Base-by-base conservation (phyloP, 352 stramenopile genomes). In the Phytophthora uliginosa region DNA sequence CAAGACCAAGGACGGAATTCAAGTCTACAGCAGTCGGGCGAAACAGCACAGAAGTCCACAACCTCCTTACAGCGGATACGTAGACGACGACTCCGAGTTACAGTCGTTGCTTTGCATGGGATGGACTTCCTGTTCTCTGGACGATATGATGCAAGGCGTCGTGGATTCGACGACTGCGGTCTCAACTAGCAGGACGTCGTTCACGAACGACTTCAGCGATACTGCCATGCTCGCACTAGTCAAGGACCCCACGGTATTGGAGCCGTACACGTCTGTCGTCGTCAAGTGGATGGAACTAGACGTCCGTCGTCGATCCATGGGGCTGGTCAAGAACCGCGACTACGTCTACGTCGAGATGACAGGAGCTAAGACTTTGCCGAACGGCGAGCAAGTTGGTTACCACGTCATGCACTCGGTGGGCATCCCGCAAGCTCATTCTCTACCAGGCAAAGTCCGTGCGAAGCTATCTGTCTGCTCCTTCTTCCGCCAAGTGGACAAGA, bases 351-450 rank as follows among this genome's bases (percentile, higher is more conserved):
- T 87, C 34, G 77, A 89, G 53, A 69, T 79, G 51, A 87, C 74
- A 2, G 82, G 82, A 2, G 56, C 79, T 26, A 81, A 78, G 22
- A 45, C 47, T 9, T 69, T 79, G 18, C 22, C 66, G 10, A 73
- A 24, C 4, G 77, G 77, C 4, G 78, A 83, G n/a, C 58, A 70
- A 17, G 4, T 89, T 0, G 78, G 81, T 3, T 91, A 78, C 57
- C 84, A 89, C 22, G 48, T 92, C 15, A 76, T 88, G 60, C 84
- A 90, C 71, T 89, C 80, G 36, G 74, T 91, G 26, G 69, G 77
- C 7, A 77, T 91, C 20, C 69, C 68, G 3, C 45, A 81, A 69
- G 80, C 82, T 0, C 57, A 65, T 0, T 56, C 68, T 6, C 52
- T 76, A 17, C 45, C 63, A 18, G 66, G 61, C 63, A 70, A 71